Evolutionary conservation across 2,329 filamentous ascomycete genomes (phyloP).

Genomic region (Myriosclerotinia duriaeana): DNA sequence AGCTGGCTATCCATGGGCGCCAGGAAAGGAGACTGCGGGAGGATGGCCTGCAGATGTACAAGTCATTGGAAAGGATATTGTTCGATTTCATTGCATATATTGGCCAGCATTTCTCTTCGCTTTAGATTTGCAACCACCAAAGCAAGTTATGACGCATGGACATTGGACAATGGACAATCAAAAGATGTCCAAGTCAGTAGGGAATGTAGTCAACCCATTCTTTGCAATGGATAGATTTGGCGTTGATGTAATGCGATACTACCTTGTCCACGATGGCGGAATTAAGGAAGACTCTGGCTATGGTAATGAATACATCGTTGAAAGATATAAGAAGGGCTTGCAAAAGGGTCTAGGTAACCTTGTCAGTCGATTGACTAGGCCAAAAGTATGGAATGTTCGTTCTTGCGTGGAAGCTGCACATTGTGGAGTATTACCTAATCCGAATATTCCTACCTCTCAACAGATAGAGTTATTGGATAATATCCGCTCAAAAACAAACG

Average conservation of each 20-base stretch:
- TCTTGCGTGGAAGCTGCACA: conserved; percentile 46
- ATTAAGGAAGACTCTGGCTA: conserved; percentile 80
- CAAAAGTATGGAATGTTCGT: conserved; percentile 67
- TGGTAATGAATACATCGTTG: conserved; percentile 72
- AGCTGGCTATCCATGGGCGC: conserved; percentile 79
- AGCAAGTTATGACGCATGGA: conserved; percentile 79
- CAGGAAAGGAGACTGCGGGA: conserved; percentile 58
- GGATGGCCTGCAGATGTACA: conserved; percentile 93
- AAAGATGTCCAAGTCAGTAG: conserved; percentile 96
- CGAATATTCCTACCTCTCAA: conserved; percentile 29
- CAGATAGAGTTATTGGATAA: conserved; percentile 46
- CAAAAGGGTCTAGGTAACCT: conserved; percentile 80
- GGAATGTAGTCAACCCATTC: conserved; percentile 93
- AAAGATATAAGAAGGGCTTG: conserved; percentile 76
- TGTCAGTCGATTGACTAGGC: conserved; percentile 65
- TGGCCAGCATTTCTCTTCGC: conserved; percentile 97
- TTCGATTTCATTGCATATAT: conserved; percentile 95
- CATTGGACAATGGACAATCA: conserved; percentile 91
- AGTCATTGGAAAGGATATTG: conserved; percentile 93
- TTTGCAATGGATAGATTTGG: conserved; percentile 88
- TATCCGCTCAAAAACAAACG: conserved; percentile 46
- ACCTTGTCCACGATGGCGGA: conserved; percentile 77
- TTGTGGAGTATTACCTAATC: conserved; percentile 16
- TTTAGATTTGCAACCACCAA: conserved; percentile 73
- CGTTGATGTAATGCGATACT: conserved; percentile 84